Evolutionary conservation across 305 asterid genomes (phyloP).

Genomic region (Rubia balearica): DNA sequence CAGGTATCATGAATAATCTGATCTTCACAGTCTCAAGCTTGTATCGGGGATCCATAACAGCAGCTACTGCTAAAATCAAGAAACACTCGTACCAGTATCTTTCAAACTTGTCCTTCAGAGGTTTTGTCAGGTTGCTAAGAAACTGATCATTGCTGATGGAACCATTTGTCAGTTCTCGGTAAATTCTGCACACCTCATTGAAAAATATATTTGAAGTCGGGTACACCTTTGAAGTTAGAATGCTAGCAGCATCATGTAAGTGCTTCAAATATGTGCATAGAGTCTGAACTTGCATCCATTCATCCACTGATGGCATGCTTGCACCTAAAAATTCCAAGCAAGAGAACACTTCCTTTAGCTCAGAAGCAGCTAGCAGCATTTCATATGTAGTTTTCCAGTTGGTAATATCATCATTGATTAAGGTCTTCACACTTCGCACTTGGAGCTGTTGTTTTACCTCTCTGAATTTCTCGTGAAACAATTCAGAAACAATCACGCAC

Average conservation of each 20-base stretch:
- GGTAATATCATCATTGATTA: slow-evolving; percentile 44
- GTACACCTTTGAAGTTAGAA: slow-evolving; percentile 37
- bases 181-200: slow-evolving; percentile 51
- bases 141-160: slow-evolving; percentile 41
- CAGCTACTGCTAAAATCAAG: slow-evolving; percentile 71
- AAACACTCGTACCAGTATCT: slow-evolving; percentile 64
- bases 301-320: slow-evolving; percentile 50
- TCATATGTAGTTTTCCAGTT: slow-evolving; percentile 86
- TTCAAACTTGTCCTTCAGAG: slow-evolving; percentile 46
- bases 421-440: slow-evolving; percentile 61
- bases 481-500: slow-evolving; percentile 46
- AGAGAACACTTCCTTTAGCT: slow-evolving; percentile 62
- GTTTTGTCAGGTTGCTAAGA: slow-evolving; percentile 40
- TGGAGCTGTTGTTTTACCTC: slow-evolving; percentile 65
- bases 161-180: slow-evolving; percentile 43
- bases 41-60: slow-evolving; percentile 82
- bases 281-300: slow-evolving; percentile 60
- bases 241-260: slow-evolving; percentile 59
- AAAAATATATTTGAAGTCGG: slow-evolving; percentile 61
- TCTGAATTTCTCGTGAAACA: slow-evolving; percentile 43
- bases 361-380: slow-evolving; percentile 78
- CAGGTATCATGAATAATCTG: slow-evolving; percentile 52
- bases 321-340: slow-evolving; percentile 62
- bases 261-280: slow-evolving; percentile 53
- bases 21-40: slow-evolving; percentile 65